phyloP scores from a whole-genome alignment of 2,329 filamentous ascomycete genomes.

The Pyrenochaeta sp. region DNA sequence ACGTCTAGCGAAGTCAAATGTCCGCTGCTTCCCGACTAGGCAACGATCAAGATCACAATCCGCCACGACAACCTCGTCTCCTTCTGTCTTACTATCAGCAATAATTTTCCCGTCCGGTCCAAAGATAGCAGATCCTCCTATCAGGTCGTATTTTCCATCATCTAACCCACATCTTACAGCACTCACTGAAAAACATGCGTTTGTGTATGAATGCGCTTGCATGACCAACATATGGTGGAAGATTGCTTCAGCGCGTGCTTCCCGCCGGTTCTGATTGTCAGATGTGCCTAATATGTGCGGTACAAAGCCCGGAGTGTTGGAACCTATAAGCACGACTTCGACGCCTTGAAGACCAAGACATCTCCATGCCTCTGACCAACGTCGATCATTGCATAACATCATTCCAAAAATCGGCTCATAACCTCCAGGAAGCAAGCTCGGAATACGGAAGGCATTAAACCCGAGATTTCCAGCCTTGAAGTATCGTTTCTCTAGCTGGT shows the following conservation, averaged over 20 bases:
- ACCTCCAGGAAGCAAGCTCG: constrained; percentile 27
- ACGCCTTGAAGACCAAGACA: constrained; percentile 60
- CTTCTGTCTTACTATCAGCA: constrained; percentile 56
- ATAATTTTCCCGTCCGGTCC: constrained; percentile 58
- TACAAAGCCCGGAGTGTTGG: constrained; percentile 56
- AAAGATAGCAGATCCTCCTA: constrained; percentile 58
- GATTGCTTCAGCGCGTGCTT: constrained; percentile 56
- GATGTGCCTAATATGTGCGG: constrained; percentile 54
- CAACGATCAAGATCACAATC: constrained; percentile 59
- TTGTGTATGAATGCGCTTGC: constrained; percentile 62
- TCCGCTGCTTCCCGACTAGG: constrained; percentile 54
- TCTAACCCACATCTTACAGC: constrained; percentile 60
- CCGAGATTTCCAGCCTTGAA: constrained; percentile 62
- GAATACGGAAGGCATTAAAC: constrained; percentile 49
- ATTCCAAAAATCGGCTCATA: constrained; percentile 62
- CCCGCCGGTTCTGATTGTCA: constrained; percentile 51
- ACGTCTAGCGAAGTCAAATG: constrained; percentile 43
- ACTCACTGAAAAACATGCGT: constrained; percentile 59
- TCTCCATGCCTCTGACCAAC: constrained; percentile 63
- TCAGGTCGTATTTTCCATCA: constrained; percentile 57
- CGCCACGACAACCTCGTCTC: constrained; percentile 60
- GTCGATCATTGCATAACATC: constrained; percentile 64
- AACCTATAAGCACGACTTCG: constrained; percentile 58
- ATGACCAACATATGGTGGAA: constrained; percentile 63
- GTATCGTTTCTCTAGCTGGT: constrained; percentile 65